A percentile compares a stretch with the other conserved stretches of the same genome.
phyloP scores from a whole-genome alignment of 257 asterid species.

The Scutellaria barbata region DNA sequence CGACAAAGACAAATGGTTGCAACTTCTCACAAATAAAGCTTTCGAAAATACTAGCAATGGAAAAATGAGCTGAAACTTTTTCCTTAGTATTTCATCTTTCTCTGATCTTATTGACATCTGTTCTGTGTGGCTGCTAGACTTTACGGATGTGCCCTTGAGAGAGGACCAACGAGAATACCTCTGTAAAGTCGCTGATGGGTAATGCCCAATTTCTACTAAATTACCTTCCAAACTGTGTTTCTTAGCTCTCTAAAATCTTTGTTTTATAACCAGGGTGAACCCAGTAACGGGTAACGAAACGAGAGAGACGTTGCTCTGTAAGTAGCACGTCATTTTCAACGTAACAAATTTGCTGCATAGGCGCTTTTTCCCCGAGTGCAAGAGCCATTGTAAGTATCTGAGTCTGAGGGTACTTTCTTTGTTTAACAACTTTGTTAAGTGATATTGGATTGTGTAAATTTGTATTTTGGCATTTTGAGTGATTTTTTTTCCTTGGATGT shows the following conservation, averaged over 20 bases:
- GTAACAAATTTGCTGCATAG: neutral
- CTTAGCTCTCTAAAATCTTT: slow-evolving; percentile 1
- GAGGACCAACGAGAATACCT: slow-evolving; percentile 92
- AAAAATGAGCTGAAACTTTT: neutral
- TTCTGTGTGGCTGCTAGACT: slow-evolving; percentile 48
- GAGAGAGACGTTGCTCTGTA: slow-evolving; percentile 82
- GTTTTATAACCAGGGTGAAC: slow-evolving; percentile 60
- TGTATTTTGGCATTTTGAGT: neutral
- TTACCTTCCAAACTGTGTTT: neutral
- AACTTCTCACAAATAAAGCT: too few relatives aligned
- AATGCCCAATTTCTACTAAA: slow-evolving; percentile 15
- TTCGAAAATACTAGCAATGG: neutral
- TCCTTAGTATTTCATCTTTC: neutral
- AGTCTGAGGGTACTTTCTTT: neutral
- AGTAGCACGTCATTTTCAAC: slow-evolving; percentile 34
- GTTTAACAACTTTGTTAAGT: neutral
- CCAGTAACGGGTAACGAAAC: slow-evolving; percentile 89
- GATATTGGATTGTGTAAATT: neutral
- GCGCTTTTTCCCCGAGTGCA: neutral
- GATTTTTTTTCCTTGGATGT: too few relatives aligned
- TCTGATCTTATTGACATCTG: slow-evolving; percentile 8
- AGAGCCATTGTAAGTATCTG: neutral
- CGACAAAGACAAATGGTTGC: too few relatives aligned
- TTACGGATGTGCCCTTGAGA: slow-evolving; percentile 94
- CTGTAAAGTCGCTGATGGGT: slow-evolving; percentile 91